Conservation (phyloP, 2,329 filamentous ascomycete species). For the Fragosphaeria purpurea region DNA sequence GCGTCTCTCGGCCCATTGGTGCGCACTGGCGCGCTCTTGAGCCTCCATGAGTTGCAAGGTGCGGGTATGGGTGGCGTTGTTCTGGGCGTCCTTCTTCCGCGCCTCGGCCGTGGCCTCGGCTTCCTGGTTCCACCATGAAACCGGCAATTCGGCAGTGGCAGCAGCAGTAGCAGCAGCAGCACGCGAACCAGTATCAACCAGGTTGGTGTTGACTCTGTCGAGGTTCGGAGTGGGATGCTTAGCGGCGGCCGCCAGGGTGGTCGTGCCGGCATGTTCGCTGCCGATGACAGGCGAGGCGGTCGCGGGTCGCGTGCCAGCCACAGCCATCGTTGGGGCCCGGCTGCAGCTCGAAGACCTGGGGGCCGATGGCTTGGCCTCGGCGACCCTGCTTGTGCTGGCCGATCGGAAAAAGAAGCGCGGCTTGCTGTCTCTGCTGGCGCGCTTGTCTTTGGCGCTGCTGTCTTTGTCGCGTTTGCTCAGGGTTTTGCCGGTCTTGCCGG, state of each 20-base stretch:
- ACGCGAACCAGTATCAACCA: no score
- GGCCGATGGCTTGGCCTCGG: background rate
- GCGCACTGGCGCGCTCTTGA: slow-evolving; percentile 7
- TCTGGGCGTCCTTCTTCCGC: slow-evolving; percentile 1
- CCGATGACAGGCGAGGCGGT: background rate
- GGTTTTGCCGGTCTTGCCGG: background rate
- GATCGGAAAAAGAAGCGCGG: slow-evolving; percentile 6
- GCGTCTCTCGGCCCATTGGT: background rate
- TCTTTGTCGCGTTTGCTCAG: background rate
- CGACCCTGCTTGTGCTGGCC: slow-evolving; percentile 4
- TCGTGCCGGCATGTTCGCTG: no score
- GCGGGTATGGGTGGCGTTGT: slow-evolving; percentile 1
- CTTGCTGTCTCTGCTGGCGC: slow-evolving; percentile 10
- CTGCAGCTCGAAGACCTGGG: slow-evolving; percentile 3
- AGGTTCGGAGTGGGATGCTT: no score
- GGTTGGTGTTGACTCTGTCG: no score
- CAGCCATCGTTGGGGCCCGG: background rate
- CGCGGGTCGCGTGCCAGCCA: background rate
- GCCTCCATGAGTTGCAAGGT: slow-evolving; percentile 8
- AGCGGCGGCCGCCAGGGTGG: no score
- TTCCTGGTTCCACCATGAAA: background rate
- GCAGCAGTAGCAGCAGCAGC: no score
- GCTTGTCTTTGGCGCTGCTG: slow-evolving; percentile 12
- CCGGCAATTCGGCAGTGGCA: no score
- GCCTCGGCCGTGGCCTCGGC: background rate